phyloP scores from a whole-genome alignment of 148 eudicot genomes.

The Silene latifolia region DNA sequence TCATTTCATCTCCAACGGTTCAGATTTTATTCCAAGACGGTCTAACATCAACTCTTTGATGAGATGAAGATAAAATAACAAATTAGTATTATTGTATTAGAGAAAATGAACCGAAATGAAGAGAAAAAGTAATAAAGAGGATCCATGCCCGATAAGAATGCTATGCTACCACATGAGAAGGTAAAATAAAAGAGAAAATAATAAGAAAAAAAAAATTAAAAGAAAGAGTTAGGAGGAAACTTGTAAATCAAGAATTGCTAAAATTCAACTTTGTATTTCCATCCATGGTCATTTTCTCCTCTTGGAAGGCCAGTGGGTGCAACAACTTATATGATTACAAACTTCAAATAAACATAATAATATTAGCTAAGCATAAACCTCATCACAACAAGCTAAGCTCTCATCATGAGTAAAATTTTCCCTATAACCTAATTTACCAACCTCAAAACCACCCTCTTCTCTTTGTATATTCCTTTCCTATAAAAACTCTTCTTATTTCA shows the following conservation, averaged over 20 bases:
- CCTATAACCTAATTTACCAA: constrained; percentile 60
- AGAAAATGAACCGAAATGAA: no score
- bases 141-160: no score
- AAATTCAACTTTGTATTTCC: constrained; percentile 26
- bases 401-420: neutral
- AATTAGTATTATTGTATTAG: no score
- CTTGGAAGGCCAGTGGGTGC: constrained; percentile 35
- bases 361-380: neutral
- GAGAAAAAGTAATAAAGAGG: no score
- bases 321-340: constrained; percentile 24
- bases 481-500: constrained; percentile 28
- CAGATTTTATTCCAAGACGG: no score
- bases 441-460: constrained; percentile 44
- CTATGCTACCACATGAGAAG: neutral
- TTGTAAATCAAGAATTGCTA: constrained; percentile 32
- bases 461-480: constrained; percentile 23
- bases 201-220: neutral
- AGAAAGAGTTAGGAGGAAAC: constrained; percentile 26
- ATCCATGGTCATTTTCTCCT: neutral
- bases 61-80: no score
- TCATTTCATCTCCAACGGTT: no score
- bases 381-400: neutral
- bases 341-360: constrained; percentile 4
- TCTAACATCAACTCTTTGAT: no score
- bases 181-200: neutral